Base-by-base conservation (phyloP, 1,284 basidiomycete species). In the Tilletia indica region DNA sequence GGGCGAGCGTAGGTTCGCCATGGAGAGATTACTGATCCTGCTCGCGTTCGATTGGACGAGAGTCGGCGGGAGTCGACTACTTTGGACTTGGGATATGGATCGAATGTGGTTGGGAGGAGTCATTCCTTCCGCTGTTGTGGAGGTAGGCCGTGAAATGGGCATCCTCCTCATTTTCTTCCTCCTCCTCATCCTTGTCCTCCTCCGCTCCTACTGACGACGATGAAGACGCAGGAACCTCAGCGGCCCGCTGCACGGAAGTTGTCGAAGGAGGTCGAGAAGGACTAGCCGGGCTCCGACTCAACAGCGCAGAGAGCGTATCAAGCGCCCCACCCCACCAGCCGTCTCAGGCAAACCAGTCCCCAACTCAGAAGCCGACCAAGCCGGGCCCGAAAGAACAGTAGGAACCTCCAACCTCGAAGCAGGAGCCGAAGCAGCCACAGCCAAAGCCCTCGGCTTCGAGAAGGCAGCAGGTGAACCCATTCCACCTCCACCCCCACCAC, bases 341-440 rank as follows among this genome's bases (percentile, higher is more conserved):
- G 21, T 58, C 6, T 64, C 61, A 64, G 61, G 61, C n/a, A 64
- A 34, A 39, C 61, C 61, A 38, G 31, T 14, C 12, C 14, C 36
- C 12, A 16, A 14, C 31, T 14, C 61, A 64, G 36, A 19, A 19
- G 16, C 54, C 1, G 34, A 14, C 36, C 61, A 64, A 39, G 34
- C 61, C 21, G 31, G 34, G 19, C 31, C 61, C 61, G 61, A 64
- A 21, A 64, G 61, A 34, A 64, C 61, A 25, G 38, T 64, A 8
- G 61, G 61, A 34, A 64, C 61, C 61, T 64, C 61, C 36, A 64
- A 34, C 61, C 61, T 34, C 14, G 61, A 64, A 34, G 61, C 61
- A 39, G 61, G 61, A 5, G 61, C 61, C 61, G 61, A 64, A 34
- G 61, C 61, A 16, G 34, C 61, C 8, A 39, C 34, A 25, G 34